These are phyloP conservation scores for Chalciporus sp. DNA, from an alignment of 1,284 basidiomycete genomes.

Conservation along the genomic window DNA sequence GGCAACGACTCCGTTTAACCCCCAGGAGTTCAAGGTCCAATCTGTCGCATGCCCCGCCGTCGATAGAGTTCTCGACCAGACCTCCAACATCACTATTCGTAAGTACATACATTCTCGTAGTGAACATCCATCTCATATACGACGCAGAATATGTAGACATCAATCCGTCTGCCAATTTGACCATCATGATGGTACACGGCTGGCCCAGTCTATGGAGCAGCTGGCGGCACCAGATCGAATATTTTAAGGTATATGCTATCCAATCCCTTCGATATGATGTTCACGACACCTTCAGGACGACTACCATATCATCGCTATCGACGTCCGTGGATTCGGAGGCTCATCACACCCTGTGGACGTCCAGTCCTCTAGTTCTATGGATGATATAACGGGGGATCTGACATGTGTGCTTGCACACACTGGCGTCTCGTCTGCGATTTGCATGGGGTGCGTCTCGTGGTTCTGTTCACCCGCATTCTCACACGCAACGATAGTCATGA, in stretches of 20 bases:
- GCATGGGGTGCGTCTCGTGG: constrained; percentile 54
- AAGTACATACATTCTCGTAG: constrained; percentile 14
- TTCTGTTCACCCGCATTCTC: background rate
- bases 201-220: constrained; percentile 76
- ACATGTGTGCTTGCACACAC: constrained; percentile 59
- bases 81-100: constrained; percentile 44
- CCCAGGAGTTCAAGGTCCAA: constrained; percentile 38
- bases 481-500: constrained; percentile 55
- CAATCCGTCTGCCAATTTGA: constrained; percentile 50
- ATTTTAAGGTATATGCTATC: constrained; percentile 49
- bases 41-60: constrained; percentile 41
- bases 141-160: constrained; percentile 62
- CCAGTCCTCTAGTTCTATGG: constrained; percentile 57
- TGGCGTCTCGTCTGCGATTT: constrained; percentile 49
- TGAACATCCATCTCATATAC: background rate
- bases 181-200: constrained; percentile 69
- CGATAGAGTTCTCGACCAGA: constrained; percentile 36
- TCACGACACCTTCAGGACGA: constrained; percentile 14
- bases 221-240: constrained; percentile 68
- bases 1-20: constrained; percentile 37
- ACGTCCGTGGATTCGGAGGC: constrained; percentile 67
- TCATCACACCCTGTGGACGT: constrained; percentile 66
- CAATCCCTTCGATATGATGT: background rate
- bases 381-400: constrained; percentile 62
- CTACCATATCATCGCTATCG: constrained; percentile 60